phyloP scores from a whole-genome alignment of 2,329 filamentous ascomycete species.

The Thelonectria olida region DNA sequence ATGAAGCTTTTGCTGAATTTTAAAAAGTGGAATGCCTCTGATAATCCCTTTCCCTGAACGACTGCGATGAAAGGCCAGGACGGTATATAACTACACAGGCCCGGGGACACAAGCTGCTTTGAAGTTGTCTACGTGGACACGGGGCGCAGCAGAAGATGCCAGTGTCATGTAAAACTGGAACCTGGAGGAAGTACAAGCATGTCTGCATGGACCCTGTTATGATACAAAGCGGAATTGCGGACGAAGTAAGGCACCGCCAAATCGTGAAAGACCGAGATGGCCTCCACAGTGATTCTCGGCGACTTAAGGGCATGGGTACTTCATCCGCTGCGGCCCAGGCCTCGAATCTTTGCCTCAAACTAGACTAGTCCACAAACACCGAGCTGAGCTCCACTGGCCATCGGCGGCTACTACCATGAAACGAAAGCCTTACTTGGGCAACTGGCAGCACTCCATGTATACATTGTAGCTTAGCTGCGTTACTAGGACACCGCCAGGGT shows the following conservation, averaged over 20 bases:
- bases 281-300: background rate
- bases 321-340: background rate
- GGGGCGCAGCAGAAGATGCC: background rate
- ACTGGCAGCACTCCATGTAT: background rate
- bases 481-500: too few species aligned
- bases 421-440: background rate
- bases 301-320: background rate
- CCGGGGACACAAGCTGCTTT: background rate
- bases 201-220: background rate
- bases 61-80: background rate
- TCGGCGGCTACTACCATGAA: background rate
- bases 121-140: background rate
- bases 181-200: background rate
- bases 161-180: background rate
- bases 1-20: too few species aligned
- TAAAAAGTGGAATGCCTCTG: too few species aligned
- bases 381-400: background rate
- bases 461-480: too few species aligned
- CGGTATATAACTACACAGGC: background rate
- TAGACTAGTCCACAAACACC: background rate
- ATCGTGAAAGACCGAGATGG: background rate
- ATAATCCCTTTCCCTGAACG: background rate
- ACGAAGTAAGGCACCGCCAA: background rate
- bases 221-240: background rate
- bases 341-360: background rate